Conservation (phyloP, 192 early-diverging fungal species). For the Podila verticillata region DNA sequence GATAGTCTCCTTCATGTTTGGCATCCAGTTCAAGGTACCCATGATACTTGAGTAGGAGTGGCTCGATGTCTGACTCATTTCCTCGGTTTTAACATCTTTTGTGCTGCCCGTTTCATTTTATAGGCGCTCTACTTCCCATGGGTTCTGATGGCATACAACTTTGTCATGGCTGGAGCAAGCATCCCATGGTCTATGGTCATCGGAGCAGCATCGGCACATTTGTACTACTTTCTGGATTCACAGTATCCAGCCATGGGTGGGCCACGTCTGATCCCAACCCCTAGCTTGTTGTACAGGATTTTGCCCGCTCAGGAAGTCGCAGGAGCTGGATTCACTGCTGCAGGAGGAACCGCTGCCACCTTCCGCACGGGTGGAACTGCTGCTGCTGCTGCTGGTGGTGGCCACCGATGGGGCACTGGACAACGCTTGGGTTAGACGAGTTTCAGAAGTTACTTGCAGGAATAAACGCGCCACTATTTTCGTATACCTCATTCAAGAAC, state of each 20-base stretch:
- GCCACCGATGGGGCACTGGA: constrained; percentile 64
- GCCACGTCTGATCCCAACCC: constrained; percentile 71
- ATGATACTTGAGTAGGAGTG: neutral
- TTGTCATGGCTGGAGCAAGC: constrained; percentile 47
- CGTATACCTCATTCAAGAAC: too few species aligned
- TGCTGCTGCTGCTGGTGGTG: constrained; percentile 49
- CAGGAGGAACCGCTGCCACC: constrained; percentile 15
- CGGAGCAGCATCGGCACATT: constrained; percentile 74
- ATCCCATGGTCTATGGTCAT: constrained; percentile 63
- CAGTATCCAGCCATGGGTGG: constrained; percentile 75
- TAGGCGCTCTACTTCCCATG: constrained; percentile 77
- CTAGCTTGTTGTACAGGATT: constrained; percentile 61
- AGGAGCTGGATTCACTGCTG: constrained; percentile 26
- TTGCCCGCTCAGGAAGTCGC: constrained; percentile 53
- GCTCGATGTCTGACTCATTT: neutral
- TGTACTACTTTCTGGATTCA: constrained; percentile 79
- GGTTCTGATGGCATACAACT: constrained; percentile 69
- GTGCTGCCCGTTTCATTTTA: neutral
- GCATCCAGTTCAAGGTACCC: constrained; percentile 43
- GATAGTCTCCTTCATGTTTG: constrained; percentile 52
- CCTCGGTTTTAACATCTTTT: neutral
- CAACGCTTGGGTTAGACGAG: constrained; percentile 51
- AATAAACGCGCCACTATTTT: too few species aligned
- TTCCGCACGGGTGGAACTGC: constrained; percentile 12
- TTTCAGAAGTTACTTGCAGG: too few species aligned